Evolutionary conservation across 257 asterid species (phyloP).

Genomic region (Agastache rugosa): DNA sequence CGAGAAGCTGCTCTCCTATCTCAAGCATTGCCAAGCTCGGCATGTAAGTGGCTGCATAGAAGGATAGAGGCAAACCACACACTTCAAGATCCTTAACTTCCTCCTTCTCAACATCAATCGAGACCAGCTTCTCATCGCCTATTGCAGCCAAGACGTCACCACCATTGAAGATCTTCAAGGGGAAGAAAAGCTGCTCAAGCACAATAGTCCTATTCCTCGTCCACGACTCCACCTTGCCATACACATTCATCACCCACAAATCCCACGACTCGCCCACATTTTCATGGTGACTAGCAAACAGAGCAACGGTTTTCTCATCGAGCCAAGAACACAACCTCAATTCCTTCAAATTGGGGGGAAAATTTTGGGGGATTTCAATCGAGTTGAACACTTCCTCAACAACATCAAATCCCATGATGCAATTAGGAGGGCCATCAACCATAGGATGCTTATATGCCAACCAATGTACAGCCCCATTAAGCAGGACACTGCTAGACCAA

Average conservation of each 20-base stretch:
- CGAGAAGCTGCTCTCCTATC: conserved; percentile 28
- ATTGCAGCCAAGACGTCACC: conserved; percentile 35
- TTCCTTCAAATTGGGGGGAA: conserved; percentile 30
- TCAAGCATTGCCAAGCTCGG: conserved; percentile 52
- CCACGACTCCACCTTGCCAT: conserved; percentile 48
- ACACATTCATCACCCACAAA: conserved; percentile 47
- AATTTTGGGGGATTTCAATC: conserved; percentile 42
- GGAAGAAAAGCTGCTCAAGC: conserved; percentile 31
- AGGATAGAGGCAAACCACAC: conserved; percentile 42
- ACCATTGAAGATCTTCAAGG: conserved; percentile 37
- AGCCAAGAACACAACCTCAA: conserved; percentile 33
- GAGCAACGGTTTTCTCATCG: conserved; percentile 39
- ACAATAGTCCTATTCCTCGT: conserved; percentile 23
- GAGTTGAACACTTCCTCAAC: conserved; percentile 39
- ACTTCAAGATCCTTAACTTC: conserved; percentile 34
- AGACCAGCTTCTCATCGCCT: conserved; percentile 38
- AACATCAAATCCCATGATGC: conserved; percentile 49
- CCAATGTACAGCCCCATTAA: conserved; percentile 52
- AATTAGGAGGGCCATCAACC: conserved; percentile 28
- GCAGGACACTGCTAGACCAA: conserved; percentile 47
- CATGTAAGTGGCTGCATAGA: conserved; percentile 28
- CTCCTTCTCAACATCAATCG: conserved; percentile 39
- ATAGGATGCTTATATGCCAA: conserved; percentile 34
- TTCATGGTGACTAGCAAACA: conserved; percentile 35
- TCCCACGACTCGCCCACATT: conserved; percentile 43